A percentile compares a stretch with the other conserved stretches of the same genome.
phyloP scores from a whole-genome alignment of 2,329 filamentous ascomycete genomes.

The Plectosphaerella cucumerina region DNA sequence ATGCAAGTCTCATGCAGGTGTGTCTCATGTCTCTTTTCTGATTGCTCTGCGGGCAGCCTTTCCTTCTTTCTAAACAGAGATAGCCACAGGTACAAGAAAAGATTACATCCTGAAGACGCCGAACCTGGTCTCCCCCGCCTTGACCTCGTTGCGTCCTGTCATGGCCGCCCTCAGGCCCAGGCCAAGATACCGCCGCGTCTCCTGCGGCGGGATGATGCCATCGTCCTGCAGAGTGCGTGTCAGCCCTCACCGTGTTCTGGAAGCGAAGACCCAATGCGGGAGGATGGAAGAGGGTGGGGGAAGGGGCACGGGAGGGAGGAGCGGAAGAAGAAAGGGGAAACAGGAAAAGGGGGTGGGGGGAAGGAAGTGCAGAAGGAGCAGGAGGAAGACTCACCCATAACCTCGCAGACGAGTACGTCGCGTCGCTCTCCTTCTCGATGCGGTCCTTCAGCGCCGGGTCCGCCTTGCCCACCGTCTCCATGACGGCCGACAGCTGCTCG shows the following conservation, averaged over 20 bases:
- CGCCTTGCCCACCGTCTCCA: constrained; percentile 85
- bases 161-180: constrained; percentile 69
- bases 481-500: constrained; percentile 86
- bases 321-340: constrained; percentile 1
- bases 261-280: not conserved
- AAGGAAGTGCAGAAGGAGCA: not conserved
- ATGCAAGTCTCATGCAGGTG: too few species aligned
- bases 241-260: constrained; percentile 3
- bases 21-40: too few species aligned
- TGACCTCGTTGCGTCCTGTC: constrained; percentile 60
- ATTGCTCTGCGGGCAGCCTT: too few species aligned
- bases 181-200: constrained; percentile 69
- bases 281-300: constrained; percentile 3
- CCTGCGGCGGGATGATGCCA: constrained; percentile 72
- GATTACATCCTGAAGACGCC: constrained; percentile 78
- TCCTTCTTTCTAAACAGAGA: too few species aligned
- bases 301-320: not conserved
- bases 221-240: constrained; percentile 51
- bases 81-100: not conserved
- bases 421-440: constrained; percentile 88
- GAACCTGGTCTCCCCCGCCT: constrained; percentile 63
- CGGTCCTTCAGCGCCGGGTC: constrained; percentile 77
- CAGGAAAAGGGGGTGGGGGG: not conserved
- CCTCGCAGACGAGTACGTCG: constrained; percentile 80
- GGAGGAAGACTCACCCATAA: constrained; percentile 65